phyloP scores from a whole-genome alignment of 2,329 filamentous ascomycete species.

The Cryphonectria naterciae region DNA sequence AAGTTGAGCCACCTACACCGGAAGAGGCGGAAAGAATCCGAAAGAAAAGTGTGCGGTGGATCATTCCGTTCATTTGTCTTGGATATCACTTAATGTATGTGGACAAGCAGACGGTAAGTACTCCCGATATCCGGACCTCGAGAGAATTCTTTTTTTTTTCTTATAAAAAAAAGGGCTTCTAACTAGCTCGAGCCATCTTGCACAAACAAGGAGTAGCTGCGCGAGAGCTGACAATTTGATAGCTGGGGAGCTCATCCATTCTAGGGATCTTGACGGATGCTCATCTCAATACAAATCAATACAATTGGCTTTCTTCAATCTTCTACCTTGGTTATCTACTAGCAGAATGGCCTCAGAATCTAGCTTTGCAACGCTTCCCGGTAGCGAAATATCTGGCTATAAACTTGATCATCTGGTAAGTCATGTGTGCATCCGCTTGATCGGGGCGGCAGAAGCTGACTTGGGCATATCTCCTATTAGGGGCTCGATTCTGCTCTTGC shows the following conservation, averaged over 20 bases:
- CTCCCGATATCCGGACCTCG: neutral
- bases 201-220: neutral
- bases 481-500: slow-evolving; percentile 38
- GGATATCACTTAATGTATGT: slow-evolving; percentile 47
- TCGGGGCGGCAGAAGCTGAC: neutral
- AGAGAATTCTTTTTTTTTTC: neutral
- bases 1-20: slow-evolving; percentile 42
- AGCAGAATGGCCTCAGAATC: slow-evolving; percentile 26
- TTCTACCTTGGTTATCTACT: slow-evolving; percentile 28
- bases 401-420: slow-evolving; percentile 33
- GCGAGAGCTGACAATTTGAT: neutral
- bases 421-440: neutral
- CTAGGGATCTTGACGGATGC: slow-evolving; percentile 28
- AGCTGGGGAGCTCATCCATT: slow-evolving; percentile 28
- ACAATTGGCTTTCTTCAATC: slow-evolving; percentile 36
- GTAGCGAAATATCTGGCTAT: slow-evolving; percentile 24
- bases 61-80: slow-evolving; percentile 44
- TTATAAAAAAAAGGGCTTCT: neutral
- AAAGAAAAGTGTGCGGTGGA: slow-evolving; percentile 42
- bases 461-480: slow-evolving; percentile 19
- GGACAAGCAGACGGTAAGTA: slow-evolving; percentile 32
- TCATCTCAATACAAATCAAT: slow-evolving; percentile 41
- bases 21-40: slow-evolving; percentile 35
- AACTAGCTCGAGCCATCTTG: neutral
- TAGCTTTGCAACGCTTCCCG: slow-evolving; percentile 26